Conservation (phyloP, 129 eudicot genomes). For the Erigeron canadensis region DNA sequence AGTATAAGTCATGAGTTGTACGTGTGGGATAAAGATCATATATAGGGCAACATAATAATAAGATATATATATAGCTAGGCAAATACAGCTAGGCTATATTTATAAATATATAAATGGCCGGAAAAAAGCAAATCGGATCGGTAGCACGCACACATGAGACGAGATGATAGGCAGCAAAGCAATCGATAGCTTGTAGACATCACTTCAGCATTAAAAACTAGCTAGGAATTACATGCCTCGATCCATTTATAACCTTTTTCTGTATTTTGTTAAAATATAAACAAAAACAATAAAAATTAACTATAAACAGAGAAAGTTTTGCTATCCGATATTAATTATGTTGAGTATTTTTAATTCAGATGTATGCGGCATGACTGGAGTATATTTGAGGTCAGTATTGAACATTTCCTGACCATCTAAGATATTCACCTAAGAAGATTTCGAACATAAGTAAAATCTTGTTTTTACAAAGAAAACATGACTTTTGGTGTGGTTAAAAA, state of each 20-base stretch:
- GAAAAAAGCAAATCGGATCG: slow-evolving; percentile 21
- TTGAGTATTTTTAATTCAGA: too few relatives aligned
- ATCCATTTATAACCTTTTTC: background rate
- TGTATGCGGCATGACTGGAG: too few relatives aligned
- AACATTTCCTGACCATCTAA: too few relatives aligned
- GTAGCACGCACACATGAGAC: slow-evolving; percentile 29
- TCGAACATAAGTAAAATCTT: too few relatives aligned
- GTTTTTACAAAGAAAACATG: too few relatives aligned
- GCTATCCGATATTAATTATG: too few relatives aligned
- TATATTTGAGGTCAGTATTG: too few relatives aligned
- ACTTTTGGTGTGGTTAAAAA: too few relatives aligned
- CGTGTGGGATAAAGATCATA: slow-evolving; percentile 6
- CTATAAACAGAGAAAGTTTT: background rate
- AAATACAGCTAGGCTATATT: slow-evolving; percentile 19
- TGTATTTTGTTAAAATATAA: background rate
- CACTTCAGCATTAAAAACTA: slow-evolving; percentile 7
- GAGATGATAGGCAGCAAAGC: slow-evolving; percentile 19
- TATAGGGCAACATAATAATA: slow-evolving; percentile 2
- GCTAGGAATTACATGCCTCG: background rate
- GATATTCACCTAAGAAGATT: too few relatives aligned
- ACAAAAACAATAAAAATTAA: background rate
- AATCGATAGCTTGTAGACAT: slow-evolving; percentile 8
- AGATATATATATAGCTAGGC: background rate
- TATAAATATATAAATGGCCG: background rate
- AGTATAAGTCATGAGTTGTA: background rate